A percentile compares a stretch with the other conserved stretches of the same genome.
These are phyloP conservation scores for Cryptococcus floricola DNA, from an alignment of 1,284 basidiomycete genomes.

Conservation along the genomic window DNA sequence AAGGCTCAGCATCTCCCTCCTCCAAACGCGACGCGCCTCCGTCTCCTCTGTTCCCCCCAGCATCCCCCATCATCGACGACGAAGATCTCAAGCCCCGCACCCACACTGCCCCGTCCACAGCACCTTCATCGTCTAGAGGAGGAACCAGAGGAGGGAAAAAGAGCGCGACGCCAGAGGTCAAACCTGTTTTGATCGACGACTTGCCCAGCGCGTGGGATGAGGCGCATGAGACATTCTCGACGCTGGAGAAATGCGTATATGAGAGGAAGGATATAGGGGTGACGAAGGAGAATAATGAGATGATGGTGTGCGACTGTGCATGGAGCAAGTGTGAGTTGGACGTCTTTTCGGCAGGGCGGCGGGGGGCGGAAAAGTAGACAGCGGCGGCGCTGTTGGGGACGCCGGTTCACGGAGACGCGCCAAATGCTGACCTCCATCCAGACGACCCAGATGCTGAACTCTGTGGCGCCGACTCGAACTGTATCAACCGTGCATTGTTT, in stretches of 20 bases:
- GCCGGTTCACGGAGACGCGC: slow-evolving; percentile 40
- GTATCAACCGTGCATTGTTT: slow-evolving; percentile 96
- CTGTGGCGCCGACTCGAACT: slow-evolving; percentile 86
- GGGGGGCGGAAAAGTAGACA: background rate
- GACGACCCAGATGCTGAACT: slow-evolving; percentile 60
- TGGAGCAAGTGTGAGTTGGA: slow-evolving; percentile 70
- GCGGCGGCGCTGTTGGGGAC: slow-evolving; percentile 6
- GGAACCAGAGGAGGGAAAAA: background rate
- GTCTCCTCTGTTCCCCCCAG: background rate
- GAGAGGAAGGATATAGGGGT: slow-evolving; percentile 82
- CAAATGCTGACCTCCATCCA: slow-evolving; percentile 18
- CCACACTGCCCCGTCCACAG: background rate
- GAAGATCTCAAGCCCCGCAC: slow-evolving; percentile 18
- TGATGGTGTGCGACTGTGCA: slow-evolving; percentile 87
- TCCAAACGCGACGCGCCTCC: background rate
- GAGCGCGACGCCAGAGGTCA: background rate
- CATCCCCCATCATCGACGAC: slow-evolving; percentile 7
- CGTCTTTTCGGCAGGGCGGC: background rate
- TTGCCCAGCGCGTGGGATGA: slow-evolving; percentile 69
- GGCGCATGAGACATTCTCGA: slow-evolving; percentile 69
- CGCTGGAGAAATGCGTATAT: slow-evolving; percentile 76
- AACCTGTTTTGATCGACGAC: slow-evolving; percentile 60
- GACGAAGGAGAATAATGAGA: slow-evolving; percentile 81
- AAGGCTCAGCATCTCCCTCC: background rate
- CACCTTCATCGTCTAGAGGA: background rate